Evolutionary conservation across 192 early-diverging fungal species (phyloP), one percentile per base, ranked within the genome.

Genomic region (Backusella parvicylindrica): DNA sequence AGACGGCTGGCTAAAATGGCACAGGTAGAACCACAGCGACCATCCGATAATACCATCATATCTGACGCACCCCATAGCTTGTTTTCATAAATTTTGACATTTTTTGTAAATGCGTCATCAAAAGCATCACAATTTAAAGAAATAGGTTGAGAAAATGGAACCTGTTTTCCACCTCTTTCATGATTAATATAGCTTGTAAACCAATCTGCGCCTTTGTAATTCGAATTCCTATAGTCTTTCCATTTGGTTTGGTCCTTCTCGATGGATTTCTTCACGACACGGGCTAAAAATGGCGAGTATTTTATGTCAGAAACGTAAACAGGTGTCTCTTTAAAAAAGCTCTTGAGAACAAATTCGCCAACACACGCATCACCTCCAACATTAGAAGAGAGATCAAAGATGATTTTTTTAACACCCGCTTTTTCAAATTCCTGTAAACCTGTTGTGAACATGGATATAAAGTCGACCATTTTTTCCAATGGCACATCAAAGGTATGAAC

Each of bases 331-430:
- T 68, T 68, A 47, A 74, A 71, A 16, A 79, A 71, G 2, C 73
- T 71, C 12, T 79, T 75, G 63, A 79, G 74, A n/a, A 79, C 71
- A 37, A 75, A 79, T 53, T 79, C 78, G n/a, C 78, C 78, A 50
- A 74, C 64, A 38, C 78, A 79, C 2, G 78, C 78, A 67, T 79
- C 78, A 38, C 78, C 78, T 16, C 78, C 78, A 15, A 69, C 70
- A 47, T 79, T 79, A 41, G 67, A 63, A 33, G 78, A 79, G 23
- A 79, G 63, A 65, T 79, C 75, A 53, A 79, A 33, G 28, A 79
- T 79, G 35, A 79, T 79, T 47, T 79, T 79, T 38, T 75, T 43
- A 33, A 79, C 36, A 6, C 70, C 70, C 6, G 72, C 64, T 3
- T 38, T 32, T 31, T 75, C 68, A 65, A 79, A 79, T 30, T 71